Evolutionary conservation across 1,284 basidiomycete species (phyloP), one percentile per base, ranked within the genome.

Genomic region (Boletus smithii): DNA sequence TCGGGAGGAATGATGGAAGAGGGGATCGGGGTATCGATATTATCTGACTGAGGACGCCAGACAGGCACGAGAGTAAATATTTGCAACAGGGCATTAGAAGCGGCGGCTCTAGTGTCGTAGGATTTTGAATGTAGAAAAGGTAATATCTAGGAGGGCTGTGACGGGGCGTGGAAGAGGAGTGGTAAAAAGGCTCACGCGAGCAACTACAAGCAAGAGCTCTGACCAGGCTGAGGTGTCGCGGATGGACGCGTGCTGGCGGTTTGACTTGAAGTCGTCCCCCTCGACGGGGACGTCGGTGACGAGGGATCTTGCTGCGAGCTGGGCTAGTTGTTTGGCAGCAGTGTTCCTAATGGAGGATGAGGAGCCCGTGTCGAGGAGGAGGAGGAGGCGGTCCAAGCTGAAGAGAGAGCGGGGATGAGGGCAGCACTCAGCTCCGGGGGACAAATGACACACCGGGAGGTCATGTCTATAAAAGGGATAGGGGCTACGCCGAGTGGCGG

Each of bases 321-420:
- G 89, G 2, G 91, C 94, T 35, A 97, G 79, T 68, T 97, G 94
- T 62, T 91, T 91, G 8, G 93, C 93, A 4, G 94, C 93, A 14
- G 93, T 94, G 53, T 83, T 83, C 62, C 91, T 81, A 50, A 95
- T 87, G 40, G 89, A 87, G 41, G 80, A 73, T 3, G 90, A 91
- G 24, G 92, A 93, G 40, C 93, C 94, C 36, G 90, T 90, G 68
- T 95, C 93, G 61, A 95, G 81, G 41, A 95, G 75, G 64, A 90
- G 80, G 60, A 95, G 85, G 73, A 95, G 85, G 67, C 92, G 82
- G 77, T 95, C 93, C 73, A 95, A 82, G 76, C 90, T 91, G 33
- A 16, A 20, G 20, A 20, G 20, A 20, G 20, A 20, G 20, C 20
- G 20, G 35, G 14, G 34, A 43, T 60, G 42, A 55, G 49, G 26